Base-by-base conservation (phyloP, 1,284 basidiomycete genomes). In the Sporisorium reilianum region DNA sequence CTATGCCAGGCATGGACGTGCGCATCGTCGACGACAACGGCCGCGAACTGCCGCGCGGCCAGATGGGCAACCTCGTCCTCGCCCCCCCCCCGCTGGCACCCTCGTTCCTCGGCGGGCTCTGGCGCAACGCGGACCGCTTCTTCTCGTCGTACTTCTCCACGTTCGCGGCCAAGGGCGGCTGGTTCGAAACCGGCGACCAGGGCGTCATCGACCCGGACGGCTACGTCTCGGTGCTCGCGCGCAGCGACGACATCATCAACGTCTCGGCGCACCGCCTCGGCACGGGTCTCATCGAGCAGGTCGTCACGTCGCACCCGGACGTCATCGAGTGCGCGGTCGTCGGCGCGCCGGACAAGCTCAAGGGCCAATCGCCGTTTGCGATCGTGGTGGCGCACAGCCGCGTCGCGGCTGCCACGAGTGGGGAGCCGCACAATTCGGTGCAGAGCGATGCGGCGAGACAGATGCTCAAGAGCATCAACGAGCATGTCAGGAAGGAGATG, bases 301-400 rank as follows among this genome's bases (percentile, higher is more conserved):
- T 79, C 50, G 70, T 80, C 18, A 73, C 67, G 1, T 48, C 42
- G 0, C 77, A 80, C 30, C 60, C 66, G 10, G 69, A 73, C 22
- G 69, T 80, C 1, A 60, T 78, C 55, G 79, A 80, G 61, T 79
- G 80, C 68, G 85, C 84, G 16, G 81, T 83, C 9, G 79, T 83
- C 0, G 82, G 82, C 7, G 75, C 79, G 2, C 82, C 82, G 2
- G 82, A 83, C 51, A 69, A 77, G 30, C 65, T 79, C 34, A 83
- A 83, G n/a, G 82, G 82, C 1, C 79, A 81, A 42, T 74, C 80
- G 11, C 84, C 84, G 0, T 83, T 83, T 28, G 82, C 82, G 6
- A 60, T 82, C 12, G 69, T 81, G 14, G 79, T 76, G 1, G 65
- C 77, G 38, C 75, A 74, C 34, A 32, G 38, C 14, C 41, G 71